These are phyloP conservation scores for Parathielavia hyrcaniae DNA, from an alignment of 495 filamentous ascomycete genomes.

Conservation along the genomic window DNA sequence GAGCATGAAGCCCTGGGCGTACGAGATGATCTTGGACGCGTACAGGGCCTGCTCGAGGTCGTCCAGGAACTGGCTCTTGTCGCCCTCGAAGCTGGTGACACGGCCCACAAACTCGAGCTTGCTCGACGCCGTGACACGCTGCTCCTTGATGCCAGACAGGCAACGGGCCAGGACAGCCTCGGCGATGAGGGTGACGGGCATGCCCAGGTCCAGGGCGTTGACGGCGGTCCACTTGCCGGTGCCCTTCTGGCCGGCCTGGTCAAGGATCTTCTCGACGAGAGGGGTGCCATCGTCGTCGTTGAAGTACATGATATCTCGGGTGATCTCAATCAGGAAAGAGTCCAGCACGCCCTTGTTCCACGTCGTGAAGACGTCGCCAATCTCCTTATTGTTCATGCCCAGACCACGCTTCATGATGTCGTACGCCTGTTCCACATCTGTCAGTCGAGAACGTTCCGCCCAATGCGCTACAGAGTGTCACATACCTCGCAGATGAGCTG, in stretches of 20 bases:
- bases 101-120: slow-evolving; percentile 69
- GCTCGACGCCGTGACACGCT: slow-evolving; percentile 76
- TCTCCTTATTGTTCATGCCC: slow-evolving; percentile 78
- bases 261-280: slow-evolving; percentile 96
- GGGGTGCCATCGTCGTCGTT: slow-evolving; percentile 87
- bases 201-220: slow-evolving; percentile 95
- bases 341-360: slow-evolving; percentile 99
- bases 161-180: slow-evolving; percentile 95
- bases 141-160: slow-evolving; percentile 85
- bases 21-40: slow-evolving; percentile 99
- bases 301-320: slow-evolving; percentile 93
- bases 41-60: slow-evolving; percentile 98
- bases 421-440: slow-evolving; percentile 64
- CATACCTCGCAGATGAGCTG: slow-evolving; percentile 97
- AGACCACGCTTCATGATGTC: slow-evolving; percentile 98
- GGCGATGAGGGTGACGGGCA: slow-evolving; percentile 97
- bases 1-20: slow-evolving; percentile 99
- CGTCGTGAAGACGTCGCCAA: slow-evolving; percentile 85
- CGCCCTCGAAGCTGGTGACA: slow-evolving; percentile 70
- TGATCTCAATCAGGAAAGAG: slow-evolving; percentile 99
- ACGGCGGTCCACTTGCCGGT: slow-evolving; percentile 99
- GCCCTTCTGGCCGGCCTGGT: slow-evolving; percentile 98
- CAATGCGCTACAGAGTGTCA: background rate
- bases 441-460: background rate
- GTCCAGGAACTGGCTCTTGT: slow-evolving; percentile 87